Evolutionary conservation across 805 yeast genomes (phyloP).

Genomic region (Clavispora asparagi): DNA sequence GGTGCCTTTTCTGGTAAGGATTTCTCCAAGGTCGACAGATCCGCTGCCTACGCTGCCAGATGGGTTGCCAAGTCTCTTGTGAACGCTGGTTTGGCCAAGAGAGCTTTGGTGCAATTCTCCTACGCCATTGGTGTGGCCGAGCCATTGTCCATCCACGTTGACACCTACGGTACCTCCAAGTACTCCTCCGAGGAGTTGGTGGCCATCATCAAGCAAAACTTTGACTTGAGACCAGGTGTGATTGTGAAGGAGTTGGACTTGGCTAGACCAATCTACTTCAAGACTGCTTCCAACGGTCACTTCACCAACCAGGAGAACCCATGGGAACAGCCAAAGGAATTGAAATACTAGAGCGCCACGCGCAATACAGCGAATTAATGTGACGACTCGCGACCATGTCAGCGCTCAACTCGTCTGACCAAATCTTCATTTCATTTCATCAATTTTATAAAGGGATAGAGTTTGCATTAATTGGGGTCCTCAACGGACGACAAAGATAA

Average conservation of each 20-base stretch:
- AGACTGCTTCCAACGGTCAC: slow-evolving; percentile 99
- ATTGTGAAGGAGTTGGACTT: slow-evolving; percentile 93
- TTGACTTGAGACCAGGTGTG: slow-evolving; percentile 99
- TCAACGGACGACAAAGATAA: slow-evolving; percentile 40
- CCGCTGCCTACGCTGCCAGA: slow-evolving; percentile 99
- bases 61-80: slow-evolving; percentile 99
- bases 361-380: slow-evolving; percentile 26
- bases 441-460: slow-evolving; percentile 36
- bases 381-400: slow-evolving; percentile 33
- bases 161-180: slow-evolving; percentile 96
- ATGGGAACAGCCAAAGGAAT: slow-evolving; percentile 95
- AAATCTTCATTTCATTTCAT: slow-evolving; percentile 15
- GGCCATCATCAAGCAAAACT: slow-evolving; percentile 85
- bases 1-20: slow-evolving; percentile 99
- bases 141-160: slow-evolving; percentile 96
- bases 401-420: slow-evolving; percentile 46
- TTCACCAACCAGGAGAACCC: slow-evolving; percentile 98
- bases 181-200: slow-evolving; percentile 87
- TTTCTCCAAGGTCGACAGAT: slow-evolving; percentile 99
- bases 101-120: slow-evolving; percentile 97
- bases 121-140: slow-evolving; percentile 99
- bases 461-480: slow-evolving; percentile 38
- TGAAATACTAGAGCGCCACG: slow-evolving; percentile 42
- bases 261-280: slow-evolving; percentile 98
- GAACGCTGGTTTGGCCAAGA: slow-evolving; percentile 89